Evolutionary conservation across 257 asterid species (phyloP).

Genomic region (Hygrophila difformis): DNA sequence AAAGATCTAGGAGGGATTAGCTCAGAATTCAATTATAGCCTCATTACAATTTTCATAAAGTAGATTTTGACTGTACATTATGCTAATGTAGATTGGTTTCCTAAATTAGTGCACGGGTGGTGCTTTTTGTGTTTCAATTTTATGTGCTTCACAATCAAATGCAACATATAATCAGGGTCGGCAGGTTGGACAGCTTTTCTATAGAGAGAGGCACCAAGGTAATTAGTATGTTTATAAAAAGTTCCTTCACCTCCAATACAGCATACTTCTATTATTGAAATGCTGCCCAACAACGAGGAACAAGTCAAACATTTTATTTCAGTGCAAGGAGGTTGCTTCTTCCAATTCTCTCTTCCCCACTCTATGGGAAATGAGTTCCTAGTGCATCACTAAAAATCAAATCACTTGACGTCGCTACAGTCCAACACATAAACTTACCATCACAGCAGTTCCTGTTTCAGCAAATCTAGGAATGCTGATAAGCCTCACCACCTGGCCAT

Average conservation of each 20-base stretch:
- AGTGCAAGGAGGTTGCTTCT: too few relatives aligned
- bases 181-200: background rate
- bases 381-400: too few relatives aligned
- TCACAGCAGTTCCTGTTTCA: slow-evolving; percentile 77
- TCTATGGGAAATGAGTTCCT: too few relatives aligned
- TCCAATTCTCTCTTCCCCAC: background rate
- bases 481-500: slow-evolving; percentile 74
- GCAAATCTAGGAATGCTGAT: slow-evolving; percentile 74
- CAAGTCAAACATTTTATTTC: too few relatives aligned
- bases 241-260: background rate
- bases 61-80: background rate
- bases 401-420: too few relatives aligned
- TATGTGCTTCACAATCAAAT: background rate
- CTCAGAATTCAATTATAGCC: background rate
- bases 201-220: background rate
- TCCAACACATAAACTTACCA: slow-evolving; percentile 54
- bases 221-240: background rate
- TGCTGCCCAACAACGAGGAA: too few relatives aligned
- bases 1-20: background rate
- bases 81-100: too few relatives aligned
- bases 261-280: too few relatives aligned
- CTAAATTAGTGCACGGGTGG: too few relatives aligned
- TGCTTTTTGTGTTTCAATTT: background rate
- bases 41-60: background rate
- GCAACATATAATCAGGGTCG: background rate